Percentiles rank a stretch among this genome's conserved stretches.
These are phyloP conservation scores for Tuber magnatum DNA, from an alignment of 495 filamentous ascomycete genomes.

Conservation along the genomic window DNA sequence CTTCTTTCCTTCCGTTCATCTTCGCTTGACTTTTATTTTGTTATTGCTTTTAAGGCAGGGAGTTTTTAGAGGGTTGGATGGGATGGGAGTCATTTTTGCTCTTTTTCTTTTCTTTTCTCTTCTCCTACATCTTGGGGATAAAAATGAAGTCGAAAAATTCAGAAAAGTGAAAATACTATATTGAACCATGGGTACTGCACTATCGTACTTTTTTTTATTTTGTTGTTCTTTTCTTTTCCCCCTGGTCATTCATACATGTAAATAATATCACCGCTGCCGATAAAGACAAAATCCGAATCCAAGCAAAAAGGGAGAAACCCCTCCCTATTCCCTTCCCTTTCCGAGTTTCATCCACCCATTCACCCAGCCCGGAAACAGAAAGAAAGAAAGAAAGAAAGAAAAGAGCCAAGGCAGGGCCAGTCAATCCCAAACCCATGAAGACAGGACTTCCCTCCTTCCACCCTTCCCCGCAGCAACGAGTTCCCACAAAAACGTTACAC, in stretches of 20 bases:
- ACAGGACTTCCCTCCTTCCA: neutral
- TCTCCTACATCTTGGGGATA: neutral
- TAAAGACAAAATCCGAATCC: neutral
- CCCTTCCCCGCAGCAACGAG: neutral
- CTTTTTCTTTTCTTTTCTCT: conserved; percentile 13
- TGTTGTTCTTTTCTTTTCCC: neutral
- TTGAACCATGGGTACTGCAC: neutral
- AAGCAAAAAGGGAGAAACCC: neutral
- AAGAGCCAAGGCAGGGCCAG: neutral
- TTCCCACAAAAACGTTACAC: neutral
- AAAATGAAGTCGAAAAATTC: neutral
- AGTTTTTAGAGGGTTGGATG: neutral
- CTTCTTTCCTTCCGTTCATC: neutral
- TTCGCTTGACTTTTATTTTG: neutral
- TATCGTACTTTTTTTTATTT: neutral
- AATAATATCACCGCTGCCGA: neutral
- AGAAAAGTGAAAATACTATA: neutral
- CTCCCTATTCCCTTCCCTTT: neutral
- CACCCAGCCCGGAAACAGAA: neutral
- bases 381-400: neutral
- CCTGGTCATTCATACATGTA: neutral
- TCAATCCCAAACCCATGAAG: neutral
- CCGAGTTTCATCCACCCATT: neutral
- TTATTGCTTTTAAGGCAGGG: neutral
- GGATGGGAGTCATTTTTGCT: conserved; percentile 12